Evolutionary conservation across 2,329 filamentous ascomycete species (phyloP).

Genomic region (Proliferodiscus dingleyae): DNA sequence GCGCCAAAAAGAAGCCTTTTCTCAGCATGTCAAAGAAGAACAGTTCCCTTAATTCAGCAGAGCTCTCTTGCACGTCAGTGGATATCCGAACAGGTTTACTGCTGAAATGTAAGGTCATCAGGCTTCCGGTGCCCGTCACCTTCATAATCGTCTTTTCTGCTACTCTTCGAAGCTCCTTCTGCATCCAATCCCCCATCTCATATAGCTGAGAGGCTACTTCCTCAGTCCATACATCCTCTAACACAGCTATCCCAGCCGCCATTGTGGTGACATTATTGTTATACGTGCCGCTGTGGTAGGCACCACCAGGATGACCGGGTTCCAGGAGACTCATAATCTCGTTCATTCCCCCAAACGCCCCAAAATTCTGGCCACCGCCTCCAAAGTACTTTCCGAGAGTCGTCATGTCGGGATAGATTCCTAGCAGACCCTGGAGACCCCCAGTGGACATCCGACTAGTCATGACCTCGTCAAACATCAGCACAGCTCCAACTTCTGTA

Average conservation of each 20-base stretch:
- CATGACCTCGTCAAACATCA: constrained; percentile 72
- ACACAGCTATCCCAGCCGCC: constrained; percentile 40
- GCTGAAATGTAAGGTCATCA: constrained; percentile 16
- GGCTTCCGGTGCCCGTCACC: constrained; percentile 14
- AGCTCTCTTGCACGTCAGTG: constrained; percentile 11
- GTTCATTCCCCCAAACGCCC: constrained; percentile 56
- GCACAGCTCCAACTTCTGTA: constrained; percentile 41
- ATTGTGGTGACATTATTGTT: constrained; percentile 59
- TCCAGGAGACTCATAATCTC: constrained; percentile 55
- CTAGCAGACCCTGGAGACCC: constrained; percentile 42
- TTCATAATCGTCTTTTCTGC: constrained; percentile 8
- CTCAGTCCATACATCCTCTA: constrained; percentile 11
- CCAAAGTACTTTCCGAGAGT: constrained; percentile 63
- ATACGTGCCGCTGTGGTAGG: constrained; percentile 56
- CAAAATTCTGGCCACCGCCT: constrained; percentile 61
- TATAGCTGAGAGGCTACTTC: constrained; percentile 10
- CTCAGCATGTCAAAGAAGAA: constrained; percentile 20
- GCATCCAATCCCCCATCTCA: constrained; percentile 9
- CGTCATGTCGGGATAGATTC: constrained; percentile 53
- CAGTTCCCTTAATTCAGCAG: constrained; percentile 9
- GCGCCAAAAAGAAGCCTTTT: constrained; percentile 11
- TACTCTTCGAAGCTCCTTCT: constrained; percentile 5
- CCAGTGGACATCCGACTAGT: constrained; percentile 52
- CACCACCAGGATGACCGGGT: constrained; percentile 40
- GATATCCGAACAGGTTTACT: constrained; percentile 4